Conservation (phyloP, 2,329 filamentous ascomycete genomes). For the Neofusicoccum ribis region DNA sequence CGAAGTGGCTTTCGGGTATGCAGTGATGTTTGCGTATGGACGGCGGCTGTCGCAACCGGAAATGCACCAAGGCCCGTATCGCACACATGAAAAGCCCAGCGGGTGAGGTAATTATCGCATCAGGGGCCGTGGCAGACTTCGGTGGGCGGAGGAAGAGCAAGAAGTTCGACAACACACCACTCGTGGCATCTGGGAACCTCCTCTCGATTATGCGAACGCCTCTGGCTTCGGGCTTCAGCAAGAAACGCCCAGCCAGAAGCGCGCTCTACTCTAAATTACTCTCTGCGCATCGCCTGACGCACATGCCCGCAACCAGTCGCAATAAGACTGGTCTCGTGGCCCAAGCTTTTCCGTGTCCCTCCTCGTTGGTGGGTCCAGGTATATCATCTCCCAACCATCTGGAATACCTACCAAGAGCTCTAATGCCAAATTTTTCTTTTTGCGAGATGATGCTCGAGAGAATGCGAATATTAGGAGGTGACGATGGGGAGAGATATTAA, state of each 20-base stretch:
- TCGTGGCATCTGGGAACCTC: neutral
- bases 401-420: neutral
- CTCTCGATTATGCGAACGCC: neutral
- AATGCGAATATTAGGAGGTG: neutral
- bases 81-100: too few species aligned
- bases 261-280: slow-evolving; percentile 9
- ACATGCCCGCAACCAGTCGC: slow-evolving; percentile 7
- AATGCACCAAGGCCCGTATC: too few species aligned
- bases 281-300: slow-evolving; percentile 5
- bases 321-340: slow-evolving; percentile 9
- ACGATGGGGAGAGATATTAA: neutral
- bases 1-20: too few species aligned
- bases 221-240: neutral
- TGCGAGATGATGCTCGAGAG: slow-evolving; percentile 4
- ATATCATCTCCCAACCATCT: neutral
- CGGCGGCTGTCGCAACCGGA: too few species aligned
- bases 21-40: too few species aligned
- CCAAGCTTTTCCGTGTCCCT: slow-evolving; percentile 8
- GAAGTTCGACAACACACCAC: neutral
- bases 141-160: neutral
- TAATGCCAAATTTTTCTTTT: neutral
- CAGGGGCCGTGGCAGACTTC: neutral
- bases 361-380: neutral
- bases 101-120: too few species aligned
- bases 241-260: neutral